Conservation (phyloP, 108 stramenopile species). For the Stephanodiscus triporus region DNA sequence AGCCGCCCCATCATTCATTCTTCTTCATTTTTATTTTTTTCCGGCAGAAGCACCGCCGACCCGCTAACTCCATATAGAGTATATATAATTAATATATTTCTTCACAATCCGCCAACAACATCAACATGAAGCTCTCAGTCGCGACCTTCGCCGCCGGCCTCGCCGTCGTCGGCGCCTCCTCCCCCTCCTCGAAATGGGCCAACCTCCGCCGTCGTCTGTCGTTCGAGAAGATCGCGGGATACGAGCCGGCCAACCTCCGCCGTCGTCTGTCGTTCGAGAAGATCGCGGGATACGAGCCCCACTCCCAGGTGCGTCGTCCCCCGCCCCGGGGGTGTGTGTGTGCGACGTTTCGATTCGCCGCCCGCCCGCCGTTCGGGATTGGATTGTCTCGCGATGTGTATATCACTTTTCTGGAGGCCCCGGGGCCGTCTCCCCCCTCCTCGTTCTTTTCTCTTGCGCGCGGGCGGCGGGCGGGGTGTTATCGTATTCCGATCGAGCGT, state of each 20-base stretch:
- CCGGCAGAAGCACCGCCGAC: too few relatives aligned
- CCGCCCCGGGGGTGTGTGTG: neutral
- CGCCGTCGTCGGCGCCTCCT: neutral
- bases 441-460: too few relatives aligned
- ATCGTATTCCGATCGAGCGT: too few relatives aligned
- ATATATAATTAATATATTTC: neutral
- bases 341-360: constrained; percentile 40
- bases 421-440: too few relatives aligned
- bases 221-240: constrained; percentile 49
- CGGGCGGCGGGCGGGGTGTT: too few relatives aligned
- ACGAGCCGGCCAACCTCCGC: constrained; percentile 32
- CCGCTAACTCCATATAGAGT: too few relatives aligned
- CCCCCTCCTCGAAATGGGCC: constrained; percentile 9
- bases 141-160: neutral
- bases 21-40: neutral
- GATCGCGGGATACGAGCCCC: constrained; percentile 71
- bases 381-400: too few relatives aligned
- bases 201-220: constrained; percentile 34
- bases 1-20: neutral
- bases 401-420: too few relatives aligned
- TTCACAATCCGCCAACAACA: neutral
- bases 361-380: too few relatives aligned
- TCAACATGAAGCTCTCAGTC: constrained; percentile 3
- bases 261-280: constrained; percentile 42
- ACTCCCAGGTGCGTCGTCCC: constrained; percentile 43